These are phyloP conservation scores for Ormosia emarginata DNA, from an alignment of 306 rosid species.

Conservation along the genomic window DNA sequence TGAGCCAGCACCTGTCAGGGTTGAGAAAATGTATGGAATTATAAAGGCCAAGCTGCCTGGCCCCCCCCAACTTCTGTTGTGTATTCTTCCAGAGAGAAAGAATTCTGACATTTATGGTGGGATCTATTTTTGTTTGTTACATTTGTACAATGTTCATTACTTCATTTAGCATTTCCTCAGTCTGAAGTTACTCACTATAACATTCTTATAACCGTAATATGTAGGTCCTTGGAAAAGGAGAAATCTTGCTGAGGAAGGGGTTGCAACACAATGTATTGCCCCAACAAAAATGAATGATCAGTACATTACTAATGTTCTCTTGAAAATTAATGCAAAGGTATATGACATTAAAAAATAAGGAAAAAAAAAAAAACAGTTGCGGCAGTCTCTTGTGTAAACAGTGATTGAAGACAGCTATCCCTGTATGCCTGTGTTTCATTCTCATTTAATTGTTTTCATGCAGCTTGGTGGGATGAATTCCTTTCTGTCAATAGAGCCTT, in stretches of 20 bases:
- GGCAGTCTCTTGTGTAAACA: background rate
- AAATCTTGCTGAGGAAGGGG: constrained; percentile 29
- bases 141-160: background rate
- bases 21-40: constrained; percentile 14
- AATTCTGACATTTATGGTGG: constrained; percentile 48
- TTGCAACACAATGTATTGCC: constrained; percentile 47
- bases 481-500: constrained; percentile 15
- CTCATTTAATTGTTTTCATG: background rate
- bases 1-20: constrained; percentile 26
- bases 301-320: constrained; percentile 42
- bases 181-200: background rate
- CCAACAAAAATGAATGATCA: constrained; percentile 39
- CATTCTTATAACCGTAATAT: background rate
- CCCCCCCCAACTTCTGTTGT: constrained; percentile 26
- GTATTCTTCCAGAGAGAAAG: constrained; percentile 49
- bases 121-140: background rate
- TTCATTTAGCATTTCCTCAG: background rate
- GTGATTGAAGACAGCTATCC: background rate
- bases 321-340: constrained; percentile 58
- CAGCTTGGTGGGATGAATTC: constrained; percentile 54
- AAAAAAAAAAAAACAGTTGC: background rate
- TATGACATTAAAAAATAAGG: background rate
- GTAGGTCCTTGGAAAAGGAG: constrained; percentile 54
- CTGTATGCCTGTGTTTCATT: background rate
- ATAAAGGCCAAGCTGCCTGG: background rate